Evolutionary conservation across 2,329 filamentous ascomycete species (phyloP), one percentile per base, ranked within the genome.

Genomic region (Grosmannia penicillata): DNA sequence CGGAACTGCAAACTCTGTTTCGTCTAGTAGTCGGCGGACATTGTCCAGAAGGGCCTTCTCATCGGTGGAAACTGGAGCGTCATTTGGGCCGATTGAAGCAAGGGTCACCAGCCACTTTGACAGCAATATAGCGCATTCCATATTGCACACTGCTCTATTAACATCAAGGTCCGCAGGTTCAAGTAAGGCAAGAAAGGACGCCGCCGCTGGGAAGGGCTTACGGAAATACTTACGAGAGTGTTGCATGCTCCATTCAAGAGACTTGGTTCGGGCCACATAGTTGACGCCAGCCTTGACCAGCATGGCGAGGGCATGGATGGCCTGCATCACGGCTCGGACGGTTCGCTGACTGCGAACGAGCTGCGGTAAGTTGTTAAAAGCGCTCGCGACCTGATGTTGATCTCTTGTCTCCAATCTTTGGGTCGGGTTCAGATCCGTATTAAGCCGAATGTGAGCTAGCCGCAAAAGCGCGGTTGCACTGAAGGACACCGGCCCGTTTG

Each of bases 241-340:
- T 44, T 75, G 70, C 49, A 76, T 74, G 48, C 71, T 75, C 72
- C 72, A 75, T 50, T 75, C 68, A 1, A 69, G 58, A 2, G 70
- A 72, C 53, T 75, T 75, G 6, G 70, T 70, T 45, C 69, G 65
- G 30, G 72, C 71, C 34, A 76, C 70, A 46, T 74, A 76, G 47
- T 72, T 74, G 17, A 77, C 71, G 0, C 72, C 72, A 13, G 66
- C 62, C 51, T 76, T 78, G 42, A 79, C 72, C 19, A 78, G 59
- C 60, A 80, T 75, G 4, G 75, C 77, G 26, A 83, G 58, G 1
- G 78, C 76, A 50, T 82, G 78, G 22, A 78, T 72, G 2, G 75
- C 73, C 48, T 82, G 78, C 22, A 79, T 66, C 0, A 82, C 69
- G 1, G 77, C 78, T 33, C 75, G 62, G 25, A 72, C 74, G 19